A percentile compares a stretch with the other conserved stretches of the same genome.
These are phyloP conservation scores for Dendrocalamus latiflorus DNA, from an alignment of 202 grass and related monocot species.

Conservation along the genomic window DNA sequence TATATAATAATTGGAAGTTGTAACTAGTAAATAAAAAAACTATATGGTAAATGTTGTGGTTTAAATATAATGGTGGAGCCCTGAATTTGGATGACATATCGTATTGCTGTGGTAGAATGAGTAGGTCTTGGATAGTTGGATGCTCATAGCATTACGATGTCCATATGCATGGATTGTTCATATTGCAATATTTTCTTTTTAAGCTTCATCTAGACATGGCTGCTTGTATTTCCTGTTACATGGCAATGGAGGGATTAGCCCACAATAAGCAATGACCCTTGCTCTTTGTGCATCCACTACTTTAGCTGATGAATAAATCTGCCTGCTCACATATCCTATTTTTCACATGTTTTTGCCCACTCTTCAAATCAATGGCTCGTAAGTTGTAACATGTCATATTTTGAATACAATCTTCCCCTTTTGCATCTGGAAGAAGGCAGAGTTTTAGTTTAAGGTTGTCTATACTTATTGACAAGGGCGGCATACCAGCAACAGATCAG, in stretches of 20 bases:
- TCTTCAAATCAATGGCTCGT: not conserved
- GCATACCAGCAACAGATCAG: constrained; percentile 23
- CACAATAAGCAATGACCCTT: not conserved
- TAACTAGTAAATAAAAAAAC: not conserved
- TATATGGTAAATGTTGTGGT: not conserved
- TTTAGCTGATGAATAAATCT: not conserved
- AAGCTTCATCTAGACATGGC: not conserved
- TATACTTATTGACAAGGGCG: constrained; percentile 8
- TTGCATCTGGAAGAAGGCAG: not conserved
- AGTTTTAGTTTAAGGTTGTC: not conserved
- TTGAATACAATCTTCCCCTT: too few relatives aligned
- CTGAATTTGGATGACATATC: not conserved
- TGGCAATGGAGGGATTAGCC: not conserved
- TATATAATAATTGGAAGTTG: not conserved
- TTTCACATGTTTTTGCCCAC: not conserved
- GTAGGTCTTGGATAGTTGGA: not conserved
- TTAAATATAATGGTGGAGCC: not conserved
- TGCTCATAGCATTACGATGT: not conserved
- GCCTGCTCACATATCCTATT: not conserved
- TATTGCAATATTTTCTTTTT: not conserved
- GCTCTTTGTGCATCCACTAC: not conserved
- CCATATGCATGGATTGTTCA: not conserved
- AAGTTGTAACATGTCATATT: too few relatives aligned
- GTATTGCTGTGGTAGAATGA: not conserved
- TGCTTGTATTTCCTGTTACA: not conserved